phyloP scores from a whole-genome alignment of 129 eudicot genomes.

The Scalesia atractyloides region DNA sequence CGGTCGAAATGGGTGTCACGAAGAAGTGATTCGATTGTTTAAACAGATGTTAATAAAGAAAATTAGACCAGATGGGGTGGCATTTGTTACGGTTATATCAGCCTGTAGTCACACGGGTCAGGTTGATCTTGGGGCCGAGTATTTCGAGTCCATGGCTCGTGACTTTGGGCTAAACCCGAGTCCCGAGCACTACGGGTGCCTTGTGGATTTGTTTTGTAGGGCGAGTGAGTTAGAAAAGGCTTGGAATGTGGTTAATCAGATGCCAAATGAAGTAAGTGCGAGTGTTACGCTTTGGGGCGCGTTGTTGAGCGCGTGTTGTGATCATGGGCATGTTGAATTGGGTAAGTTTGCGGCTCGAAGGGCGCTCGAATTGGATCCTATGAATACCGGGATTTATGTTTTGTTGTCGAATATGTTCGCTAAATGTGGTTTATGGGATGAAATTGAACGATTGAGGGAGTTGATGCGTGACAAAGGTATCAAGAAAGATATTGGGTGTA shows the following conservation, averaged over 20 bases:
- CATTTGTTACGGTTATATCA: constrained; percentile 63
- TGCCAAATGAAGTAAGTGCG: constrained; percentile 39
- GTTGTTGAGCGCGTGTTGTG: constrained; percentile 63
- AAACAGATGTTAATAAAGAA: constrained; percentile 57
- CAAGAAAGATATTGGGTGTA: constrained; percentile 66
- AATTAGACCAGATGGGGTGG: constrained; percentile 70
- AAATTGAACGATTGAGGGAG: constrained; percentile 55
- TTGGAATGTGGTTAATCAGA: constrained; percentile 51
- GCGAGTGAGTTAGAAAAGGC: constrained; percentile 89
- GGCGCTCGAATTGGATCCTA: constrained; percentile 75
- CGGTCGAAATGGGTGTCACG: constrained; percentile 61
- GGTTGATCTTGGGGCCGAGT: constrained; percentile 64
- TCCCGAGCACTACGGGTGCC: constrained; percentile 76
- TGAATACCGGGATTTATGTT: constrained; percentile 66
- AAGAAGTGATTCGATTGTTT: constrained; percentile 50
- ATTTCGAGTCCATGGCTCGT: constrained; percentile 56
- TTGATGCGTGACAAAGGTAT: constrained; percentile 55
- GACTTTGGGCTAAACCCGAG: constrained; percentile 52
- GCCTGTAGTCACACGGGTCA: constrained; percentile 83
- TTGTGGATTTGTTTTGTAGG: constrained; percentile 74
- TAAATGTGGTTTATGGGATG: constrained; percentile 66
- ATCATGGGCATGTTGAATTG: constrained; percentile 59
- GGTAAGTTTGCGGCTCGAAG: constrained; percentile 71
- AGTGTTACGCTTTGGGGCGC: constrained; percentile 72
- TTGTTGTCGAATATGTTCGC: constrained; percentile 80